A percentile compares a stretch with the other conserved stretches of the same genome.
These are phyloP conservation scores for Fusarium ramigenum DNA, from an alignment of 2,329 filamentous ascomycete species.

Conservation along the genomic window DNA sequence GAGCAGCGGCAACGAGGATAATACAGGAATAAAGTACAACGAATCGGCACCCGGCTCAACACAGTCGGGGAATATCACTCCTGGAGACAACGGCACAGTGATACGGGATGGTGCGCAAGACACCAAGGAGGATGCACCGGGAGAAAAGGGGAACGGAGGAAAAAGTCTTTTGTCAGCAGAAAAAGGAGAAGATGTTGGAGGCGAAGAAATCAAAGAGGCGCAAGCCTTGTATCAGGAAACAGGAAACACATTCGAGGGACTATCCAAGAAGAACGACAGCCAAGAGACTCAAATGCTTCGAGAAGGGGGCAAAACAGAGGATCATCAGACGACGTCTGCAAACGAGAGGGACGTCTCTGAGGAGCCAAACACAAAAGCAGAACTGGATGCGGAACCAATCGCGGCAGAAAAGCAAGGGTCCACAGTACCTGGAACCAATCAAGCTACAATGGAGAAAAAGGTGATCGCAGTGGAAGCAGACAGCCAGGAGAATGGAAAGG, in stretches of 20 bases:
- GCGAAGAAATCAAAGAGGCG: slow-evolving; percentile 17
- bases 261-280: slow-evolving; percentile 5
- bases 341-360: neutral
- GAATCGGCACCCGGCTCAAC: neutral
- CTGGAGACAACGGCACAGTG: slow-evolving; percentile 8
- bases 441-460: slow-evolving; percentile 21
- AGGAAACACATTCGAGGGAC: slow-evolving; percentile 1
- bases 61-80: neutral
- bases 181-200: neutral
- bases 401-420: slow-evolving; percentile 34
- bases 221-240: slow-evolving; percentile 4
- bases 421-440: slow-evolving; percentile 39
- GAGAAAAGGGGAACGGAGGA: neutral
- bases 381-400: slow-evolving; percentile 15
- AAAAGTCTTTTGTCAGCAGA: neutral
- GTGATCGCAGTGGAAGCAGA: neutral
- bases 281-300: neutral
- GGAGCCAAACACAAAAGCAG: slow-evolving; percentile 9
- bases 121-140: neutral
- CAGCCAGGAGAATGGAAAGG: neutral
- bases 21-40: neutral
- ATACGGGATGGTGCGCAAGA: neutral
- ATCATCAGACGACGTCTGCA: neutral
- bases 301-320: slow-evolving; percentile 6
- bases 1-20: neutral